Evolutionary conservation across 2,329 filamentous ascomycete species (phyloP), one percentile per base, ranked within the genome.

Genomic region (Diaporthe vaccinii): DNA sequence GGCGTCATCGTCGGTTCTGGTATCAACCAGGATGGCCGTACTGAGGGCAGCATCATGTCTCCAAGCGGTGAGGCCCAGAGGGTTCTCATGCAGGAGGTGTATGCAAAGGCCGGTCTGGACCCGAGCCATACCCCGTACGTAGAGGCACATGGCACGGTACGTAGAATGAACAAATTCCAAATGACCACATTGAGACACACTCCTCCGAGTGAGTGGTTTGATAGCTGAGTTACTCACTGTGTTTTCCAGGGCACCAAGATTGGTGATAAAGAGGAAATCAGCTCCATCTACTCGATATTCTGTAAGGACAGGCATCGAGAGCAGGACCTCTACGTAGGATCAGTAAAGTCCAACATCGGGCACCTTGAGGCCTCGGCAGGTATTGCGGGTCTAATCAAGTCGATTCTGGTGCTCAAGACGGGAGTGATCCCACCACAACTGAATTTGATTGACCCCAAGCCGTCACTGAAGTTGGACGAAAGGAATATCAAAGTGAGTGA

Each of bases 1-100:
- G 76, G 79, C 2, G 77, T 81, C 8, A 83, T 87, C 8, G 78
- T 80, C 6, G 80, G 79, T 2, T 83, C 82, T 34, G 84, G 82
- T 17, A 80, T 84, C 8, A 85, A 85, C 70, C 83, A 85, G 57
- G 84, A 86, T 72, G 85, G 85, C 28, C 79, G 79, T 22, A 86
- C 83, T 0, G 78, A 81, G n/a, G 83, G 84, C 5, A 68, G 62
- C 31, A 83, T 85, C 46, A 83, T 82, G 0, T 78, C 82, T 53
- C 84, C 84, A 0, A 85, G 75, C 51, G 74, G 75, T 8, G 57
- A 70, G 6, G 79, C 80, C 1, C 80, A 82, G 65, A 76, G 51
- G 3, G 74, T 70, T 1, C 78, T 81, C 5, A 78, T 80, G 39
- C 75, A 77, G 9, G 59, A 58, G 36, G 75, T 78, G 4, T 81